Evolutionary conservation across 169 alveolate species (phyloP).

Genomic region (Plasmodium inui): DNA sequence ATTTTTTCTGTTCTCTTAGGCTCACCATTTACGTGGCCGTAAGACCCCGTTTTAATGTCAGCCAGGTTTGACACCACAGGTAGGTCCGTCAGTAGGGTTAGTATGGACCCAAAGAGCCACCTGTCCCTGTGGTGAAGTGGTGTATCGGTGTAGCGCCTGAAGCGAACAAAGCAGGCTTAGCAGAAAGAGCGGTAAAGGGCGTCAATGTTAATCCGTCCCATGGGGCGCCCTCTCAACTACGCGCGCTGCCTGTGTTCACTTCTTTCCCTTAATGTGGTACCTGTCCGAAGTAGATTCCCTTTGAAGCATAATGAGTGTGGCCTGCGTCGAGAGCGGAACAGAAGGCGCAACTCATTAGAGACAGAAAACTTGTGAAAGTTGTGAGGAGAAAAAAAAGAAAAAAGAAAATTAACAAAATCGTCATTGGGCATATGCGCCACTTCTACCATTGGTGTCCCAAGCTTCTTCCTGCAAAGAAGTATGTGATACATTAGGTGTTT

Average conservation of each 20-base stretch:
- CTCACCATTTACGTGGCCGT: conserved; percentile 84
- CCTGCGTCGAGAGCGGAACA: conserved; percentile 15
- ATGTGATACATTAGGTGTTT: neutral
- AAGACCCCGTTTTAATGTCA: conserved; percentile 83
- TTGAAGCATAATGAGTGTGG: conserved; percentile 62
- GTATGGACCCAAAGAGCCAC: conserved; percentile 82
- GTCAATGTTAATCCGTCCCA: neutral
- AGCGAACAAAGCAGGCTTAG: too few species aligned
- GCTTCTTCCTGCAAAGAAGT: conserved; percentile 45
- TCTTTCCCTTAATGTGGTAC: neutral
- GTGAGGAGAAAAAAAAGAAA: neutral
- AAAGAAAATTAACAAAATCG: neutral
- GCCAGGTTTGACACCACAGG: conserved; percentile 85
- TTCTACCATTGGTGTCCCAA: conserved; percentile 74
- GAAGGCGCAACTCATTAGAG: neutral
- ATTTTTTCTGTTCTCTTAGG: neutral
- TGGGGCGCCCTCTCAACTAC: neutral
- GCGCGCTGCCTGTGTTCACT: neutral
- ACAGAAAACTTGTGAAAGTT: neutral
- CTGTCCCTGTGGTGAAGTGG: conserved; percentile 30
- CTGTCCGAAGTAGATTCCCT: conserved; percentile 72
- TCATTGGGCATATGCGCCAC: neutral
- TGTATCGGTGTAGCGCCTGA: neutral
- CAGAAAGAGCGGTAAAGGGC: too few species aligned
- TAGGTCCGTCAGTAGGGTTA: conserved; percentile 81